Evolutionary conservation across 2,329 filamentous ascomycete genomes (phyloP), one percentile per base, ranked within the genome.

Genomic region (Fusarium sp.): DNA sequence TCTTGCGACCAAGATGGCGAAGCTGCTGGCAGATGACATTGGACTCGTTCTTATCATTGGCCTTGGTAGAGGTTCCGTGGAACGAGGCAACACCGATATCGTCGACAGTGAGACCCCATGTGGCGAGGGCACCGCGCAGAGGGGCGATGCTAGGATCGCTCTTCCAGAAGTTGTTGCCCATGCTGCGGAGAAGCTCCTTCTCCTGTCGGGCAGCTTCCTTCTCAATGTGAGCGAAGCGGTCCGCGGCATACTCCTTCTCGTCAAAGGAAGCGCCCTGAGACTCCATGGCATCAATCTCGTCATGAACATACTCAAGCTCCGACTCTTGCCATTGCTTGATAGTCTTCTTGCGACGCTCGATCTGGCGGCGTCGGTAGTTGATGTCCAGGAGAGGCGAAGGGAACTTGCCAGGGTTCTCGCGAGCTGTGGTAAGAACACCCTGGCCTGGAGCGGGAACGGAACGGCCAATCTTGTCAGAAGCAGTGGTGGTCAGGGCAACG

Each of bases 131-230:
- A 84, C 96, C 96, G 82, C 96, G 95, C 48, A 99, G 91, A 80
- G 97, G 96, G 80, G 96, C 96, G 80, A 99, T 99, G 80, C 91
- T 92, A 48, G 94, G 87, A 82, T 99, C 96, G 80, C 94, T 92
- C 89, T 96, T 98, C 96, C 97, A 99, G 90, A 99, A 99, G 85
- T 93, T 95, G 89, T 99, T 99, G 81, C 97, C 96, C 78, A 98
- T 90, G 85, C 94, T 97, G 84, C 92, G 92, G 72, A 98, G 90
- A 24, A 96, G 94, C 76, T 98, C 96, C 85, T 95, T 97, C 85
- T 96, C 94, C 83, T 99, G 96, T 76, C 96, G 91, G 75, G 89
- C 87, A 58, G 96, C 95, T 84, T 99, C 84, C 81, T 88, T 93
- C 83, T 97, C 93, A 78, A 98, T 96, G 83, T 98, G 96, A 62